phyloP scores from a whole-genome alignment of 2,329 filamentous ascomycete genomes.

The Trichoderma cornu-damae region DNA sequence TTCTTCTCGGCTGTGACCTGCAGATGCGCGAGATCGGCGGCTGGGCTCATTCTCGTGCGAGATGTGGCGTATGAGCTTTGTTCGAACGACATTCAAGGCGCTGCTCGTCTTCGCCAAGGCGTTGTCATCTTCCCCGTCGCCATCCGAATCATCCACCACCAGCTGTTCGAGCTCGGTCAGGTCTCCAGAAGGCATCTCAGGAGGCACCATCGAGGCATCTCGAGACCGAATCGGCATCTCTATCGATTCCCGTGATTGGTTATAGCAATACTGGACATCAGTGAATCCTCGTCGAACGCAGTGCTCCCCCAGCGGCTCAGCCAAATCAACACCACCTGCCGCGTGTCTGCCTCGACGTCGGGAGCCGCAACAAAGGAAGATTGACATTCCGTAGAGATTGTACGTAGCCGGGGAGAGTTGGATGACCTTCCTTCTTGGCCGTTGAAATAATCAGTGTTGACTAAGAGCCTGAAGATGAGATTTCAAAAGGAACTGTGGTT shows the following conservation, averaged over 20 bases:
- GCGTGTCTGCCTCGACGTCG: conserved; percentile 8
- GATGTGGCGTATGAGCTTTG: conserved; percentile 42
- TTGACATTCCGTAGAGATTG: conserved; percentile 14
- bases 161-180: conserved; percentile 32
- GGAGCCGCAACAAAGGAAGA: conserved; percentile 16
- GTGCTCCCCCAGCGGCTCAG: neutral
- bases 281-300: neutral
- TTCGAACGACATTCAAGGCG: conserved; percentile 43
- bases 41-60: conserved; percentile 41
- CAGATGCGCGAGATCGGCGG: conserved; percentile 37
- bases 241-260: neutral
- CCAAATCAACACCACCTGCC: neutral
- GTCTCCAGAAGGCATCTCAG: conserved; percentile 4
- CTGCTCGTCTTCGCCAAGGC: conserved; percentile 33
- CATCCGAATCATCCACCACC: conserved; percentile 37
- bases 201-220: neutral
- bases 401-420: neutral
- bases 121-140: conserved; percentile 32
- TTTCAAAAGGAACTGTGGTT: conserved; percentile 3
- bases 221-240: conserved; percentile 3
- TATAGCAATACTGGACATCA: neutral
- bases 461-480: conserved; percentile 12
- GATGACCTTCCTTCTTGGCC: neutral
- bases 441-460: conserved; percentile 14
- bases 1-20: conserved; percentile 48